Base-by-base conservation (phyloP, 306 rosid genomes). In the Fagus sylvatica region DNA sequence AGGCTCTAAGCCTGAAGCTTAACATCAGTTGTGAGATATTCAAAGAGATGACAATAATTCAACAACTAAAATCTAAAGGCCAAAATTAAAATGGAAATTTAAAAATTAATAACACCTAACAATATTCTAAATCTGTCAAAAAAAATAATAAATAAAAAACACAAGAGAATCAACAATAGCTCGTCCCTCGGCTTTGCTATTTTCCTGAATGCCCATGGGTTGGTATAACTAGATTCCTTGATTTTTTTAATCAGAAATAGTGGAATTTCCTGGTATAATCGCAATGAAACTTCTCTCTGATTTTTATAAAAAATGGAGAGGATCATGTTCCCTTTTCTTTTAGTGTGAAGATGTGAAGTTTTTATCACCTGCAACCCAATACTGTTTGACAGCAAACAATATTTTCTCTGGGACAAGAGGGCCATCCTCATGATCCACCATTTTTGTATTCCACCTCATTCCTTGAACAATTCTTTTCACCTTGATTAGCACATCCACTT, bases 391-490 rank as follows among this genome's bases (percentile, higher is more conserved):
- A n/a, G 91, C 97, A 85, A 82, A 85, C 86, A 91, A 53, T 22
- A 89, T 81, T 81, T 90, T 93, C 75, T 93, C 92, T 6, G 92
- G 53, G 76, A 80, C 83, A 51, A 89, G 81, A 54, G 97, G 97
- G 40, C 96, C 97, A 67, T 93, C 96, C 73, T 90, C 97, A 39
- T 90, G 96, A 83, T 93, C 97, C 72, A 87, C 92, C 85, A 88
- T 81, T 79, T 85, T 87, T 4, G 87, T 79, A 39, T 83, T 84
- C 97, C 97, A 93, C 81, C 92, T 89, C 97, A 93, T 93, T 87
- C 94, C 90, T 76, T 70, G 82, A 59, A 76, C 89, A 51, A 85
- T 74, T 82, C 81, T 89, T 77, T 75, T 89, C 74, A 93, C 90
- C 85, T 82, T 46, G 74, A 75, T 76, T 17, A 93, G 82, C 71